phyloP scores from a whole-genome alignment of 805 yeast genomes.

The Metschnikowia picachoensis region DNA sequence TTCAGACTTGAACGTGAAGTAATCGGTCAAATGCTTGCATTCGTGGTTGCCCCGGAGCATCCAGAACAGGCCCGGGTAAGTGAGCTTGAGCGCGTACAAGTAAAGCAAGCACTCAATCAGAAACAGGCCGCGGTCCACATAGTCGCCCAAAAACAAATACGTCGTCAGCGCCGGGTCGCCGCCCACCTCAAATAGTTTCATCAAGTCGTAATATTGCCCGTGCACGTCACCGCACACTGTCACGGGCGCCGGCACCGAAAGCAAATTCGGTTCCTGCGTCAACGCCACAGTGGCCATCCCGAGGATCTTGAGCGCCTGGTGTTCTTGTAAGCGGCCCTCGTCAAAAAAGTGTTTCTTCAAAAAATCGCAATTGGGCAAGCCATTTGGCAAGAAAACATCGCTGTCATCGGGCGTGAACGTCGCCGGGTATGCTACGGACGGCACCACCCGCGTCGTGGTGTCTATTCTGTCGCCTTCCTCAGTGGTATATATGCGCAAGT shows the following conservation, averaged over 20 bases:
- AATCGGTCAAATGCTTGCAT: constrained; percentile 86
- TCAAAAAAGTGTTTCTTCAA: constrained; percentile 67
- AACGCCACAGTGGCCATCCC: constrained; percentile 61
- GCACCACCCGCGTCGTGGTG: constrained; percentile 57
- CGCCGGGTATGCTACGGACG: constrained; percentile 64
- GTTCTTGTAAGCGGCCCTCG: constrained; percentile 76
- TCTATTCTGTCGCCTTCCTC: constrained; percentile 56
- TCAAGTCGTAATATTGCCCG: constrained; percentile 87
- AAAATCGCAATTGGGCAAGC: constrained; percentile 69
- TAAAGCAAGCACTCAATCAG: constrained; percentile 79
- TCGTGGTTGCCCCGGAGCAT: constrained; percentile 94
- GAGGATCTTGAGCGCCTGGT: constrained; percentile 68
- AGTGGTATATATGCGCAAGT: constrained; percentile 44
- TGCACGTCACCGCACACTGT: constrained; percentile 98
- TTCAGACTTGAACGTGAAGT: constrained; percentile 89
- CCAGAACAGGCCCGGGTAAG: constrained; percentile 69
- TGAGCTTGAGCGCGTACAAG: constrained; percentile 74
- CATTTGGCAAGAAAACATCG: constrained; percentile 59
- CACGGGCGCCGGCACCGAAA: constrained; percentile 85
- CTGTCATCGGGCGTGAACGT: constrained; percentile 59
- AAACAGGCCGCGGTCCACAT: constrained; percentile 91
- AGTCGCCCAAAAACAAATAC: constrained; percentile 87
- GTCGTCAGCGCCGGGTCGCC: constrained; percentile 79
- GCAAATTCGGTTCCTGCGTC: constrained; percentile 69
- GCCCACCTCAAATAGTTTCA: constrained; percentile 90